Percentiles rank a stretch among this genome's conserved stretches.
phyloP scores from a whole-genome alignment of 176 grass and related monocot species.

The Hsuehochloa calcarea region DNA sequence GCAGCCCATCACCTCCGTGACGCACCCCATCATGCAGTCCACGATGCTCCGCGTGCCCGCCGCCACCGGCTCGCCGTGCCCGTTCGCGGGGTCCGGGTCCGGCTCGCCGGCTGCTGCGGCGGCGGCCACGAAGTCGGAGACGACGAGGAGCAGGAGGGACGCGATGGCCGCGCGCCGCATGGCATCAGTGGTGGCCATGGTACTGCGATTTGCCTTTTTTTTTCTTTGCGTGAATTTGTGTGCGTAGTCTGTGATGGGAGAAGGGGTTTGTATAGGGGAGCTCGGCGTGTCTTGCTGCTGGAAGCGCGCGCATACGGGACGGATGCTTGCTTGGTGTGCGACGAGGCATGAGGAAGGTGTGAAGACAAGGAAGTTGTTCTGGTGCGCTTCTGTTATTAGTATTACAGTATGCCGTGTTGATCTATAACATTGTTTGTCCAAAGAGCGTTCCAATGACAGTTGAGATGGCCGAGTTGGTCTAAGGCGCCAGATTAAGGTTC shows the following conservation, averaged over 20 bases:
- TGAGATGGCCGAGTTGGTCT: constrained; percentile 92
- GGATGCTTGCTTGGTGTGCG: background rate
- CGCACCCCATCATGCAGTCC: constrained; percentile 22
- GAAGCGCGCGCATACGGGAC: background rate
- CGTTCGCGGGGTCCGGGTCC: background rate
- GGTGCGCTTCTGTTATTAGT: background rate
- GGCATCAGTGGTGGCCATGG: background rate
- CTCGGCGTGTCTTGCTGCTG: background rate
- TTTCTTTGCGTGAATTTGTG: background rate
- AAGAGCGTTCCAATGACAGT: rapidly evolving
- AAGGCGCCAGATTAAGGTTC: constrained; percentile 68
- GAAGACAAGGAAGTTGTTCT: background rate
- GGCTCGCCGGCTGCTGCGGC: background rate
- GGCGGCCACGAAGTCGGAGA: background rate
- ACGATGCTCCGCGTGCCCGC: background rate
- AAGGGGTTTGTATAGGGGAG: background rate
- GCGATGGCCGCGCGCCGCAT: background rate
- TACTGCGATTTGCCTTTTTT: background rate
- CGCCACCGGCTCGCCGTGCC: background rate
- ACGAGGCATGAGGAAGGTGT: background rate
- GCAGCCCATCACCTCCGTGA: constrained; percentile 23
- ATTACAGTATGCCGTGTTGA: background rate
- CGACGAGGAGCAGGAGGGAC: background rate
- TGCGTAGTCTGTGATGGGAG: background rate
- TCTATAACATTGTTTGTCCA: rapidly evolving